These are phyloP conservation scores for Aphanomyces invadans DNA, from an alignment of 352 stramenopile species.

Conservation along the genomic window DNA sequence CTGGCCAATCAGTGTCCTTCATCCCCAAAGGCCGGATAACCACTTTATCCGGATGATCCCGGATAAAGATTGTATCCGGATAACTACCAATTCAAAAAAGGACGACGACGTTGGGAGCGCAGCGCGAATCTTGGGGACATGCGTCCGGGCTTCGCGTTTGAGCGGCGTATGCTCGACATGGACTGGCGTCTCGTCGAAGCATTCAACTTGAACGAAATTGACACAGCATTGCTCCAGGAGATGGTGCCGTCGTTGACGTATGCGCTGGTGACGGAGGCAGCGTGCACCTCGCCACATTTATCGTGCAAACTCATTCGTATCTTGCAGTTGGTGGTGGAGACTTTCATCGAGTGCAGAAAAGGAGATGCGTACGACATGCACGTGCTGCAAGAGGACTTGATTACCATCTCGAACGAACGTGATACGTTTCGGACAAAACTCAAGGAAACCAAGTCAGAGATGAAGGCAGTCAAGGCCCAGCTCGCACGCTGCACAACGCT, in stretches of 20 bases:
- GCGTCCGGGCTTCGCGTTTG: constrained; percentile 7
- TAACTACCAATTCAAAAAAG: neutral
- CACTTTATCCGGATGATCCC: too few relatives aligned
- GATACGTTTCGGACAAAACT: constrained; percentile 10
- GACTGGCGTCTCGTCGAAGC: constrained; percentile 24
- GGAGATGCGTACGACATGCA: constrained; percentile 21
- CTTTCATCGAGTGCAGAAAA: constrained; percentile 21
- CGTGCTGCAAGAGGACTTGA: constrained; percentile 13
- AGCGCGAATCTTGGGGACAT: neutral
- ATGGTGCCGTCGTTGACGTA: constrained; percentile 20
- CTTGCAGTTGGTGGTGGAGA: constrained; percentile 22
- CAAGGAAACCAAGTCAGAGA: constrained; percentile 16
- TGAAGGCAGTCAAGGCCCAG: constrained; percentile 20
- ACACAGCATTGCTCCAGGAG: constrained; percentile 17
- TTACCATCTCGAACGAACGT: neutral
- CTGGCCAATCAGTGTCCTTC: too few relatives aligned
- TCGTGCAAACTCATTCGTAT: constrained; percentile 23
- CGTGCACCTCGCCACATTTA: constrained; percentile 17
- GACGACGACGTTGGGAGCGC: too few relatives aligned
- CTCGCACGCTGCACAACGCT: constrained; percentile 9
- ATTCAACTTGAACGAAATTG: constrained; percentile 16
- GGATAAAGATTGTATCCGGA: constrained; percentile 2
- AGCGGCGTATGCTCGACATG: constrained; percentile 19
- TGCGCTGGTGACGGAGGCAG: constrained; percentile 18
- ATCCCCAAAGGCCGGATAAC: too few relatives aligned